Base-by-base conservation (phyloP, 371 early-diverging fungal species). In the Gilbertella persicaria region DNA sequence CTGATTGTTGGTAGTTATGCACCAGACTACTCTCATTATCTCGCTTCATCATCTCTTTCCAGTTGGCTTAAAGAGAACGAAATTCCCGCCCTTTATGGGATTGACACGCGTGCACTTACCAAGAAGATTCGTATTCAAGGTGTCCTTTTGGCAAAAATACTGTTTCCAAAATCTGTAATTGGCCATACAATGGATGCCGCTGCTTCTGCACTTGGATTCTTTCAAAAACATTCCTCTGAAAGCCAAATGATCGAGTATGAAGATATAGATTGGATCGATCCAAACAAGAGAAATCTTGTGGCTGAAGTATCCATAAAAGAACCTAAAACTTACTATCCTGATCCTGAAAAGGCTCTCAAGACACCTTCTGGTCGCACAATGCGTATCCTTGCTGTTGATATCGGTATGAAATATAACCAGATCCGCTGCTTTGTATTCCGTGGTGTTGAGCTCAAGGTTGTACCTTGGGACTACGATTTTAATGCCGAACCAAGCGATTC, bases 401-500 rank as follows among this genome's bases (percentile, higher is more conserved):
- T 98, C 14, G 98, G 98, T 62, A 95, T 98, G 94, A 98, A 98
- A 71, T 92, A 83, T 80, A 97, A 96, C 79, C 97, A 98, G 75
- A 91, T 97, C 67, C 90, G 96, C 51, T 95, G 96, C 82, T 95
- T 98, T 62, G 85, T 93, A 40, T 84, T 87, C 59, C 89, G 95
- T 45, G 96, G 96, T 59, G 92, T 98, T 24, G 93, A 96, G 58
- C 74, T 97, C 55, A 87, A 88, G 64, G 89, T 96, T 5, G 96
- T 98, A 5, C 98, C 98, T 9, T 97, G 94, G 93, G 83, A 98
- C 69, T 91, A 93, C 66, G 95, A 96, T 73, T 93, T 96, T 60
- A 60, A 72, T 30, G 67, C 76, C 12, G 89, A 88, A 24, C 74
- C 77, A 20, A 79, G 72, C 20, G 78, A 80, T 20, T 86, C 92